Evolutionary conservation across 2,329 filamentous ascomycete species (phyloP).

Genomic region (Aureobasidium subglaciale): DNA sequence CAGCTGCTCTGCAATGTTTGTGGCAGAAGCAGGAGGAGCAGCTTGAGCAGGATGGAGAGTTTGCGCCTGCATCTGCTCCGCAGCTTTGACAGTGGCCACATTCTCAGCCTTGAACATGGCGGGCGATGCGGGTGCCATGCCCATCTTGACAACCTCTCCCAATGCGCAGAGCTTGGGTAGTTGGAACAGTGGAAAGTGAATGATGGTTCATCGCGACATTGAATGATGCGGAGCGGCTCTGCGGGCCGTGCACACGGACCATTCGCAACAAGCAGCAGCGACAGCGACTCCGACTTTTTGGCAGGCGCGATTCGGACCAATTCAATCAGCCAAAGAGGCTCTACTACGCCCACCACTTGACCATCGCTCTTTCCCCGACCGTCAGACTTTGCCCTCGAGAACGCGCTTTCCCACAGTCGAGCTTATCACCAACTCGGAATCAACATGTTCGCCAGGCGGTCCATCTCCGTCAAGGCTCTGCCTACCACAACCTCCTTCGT

Average conservation of each 20-base stretch:
- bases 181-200: no score
- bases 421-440: not conserved
- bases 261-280: not conserved
- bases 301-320: not conserved
- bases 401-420: not conserved
- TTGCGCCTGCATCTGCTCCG: not conserved
- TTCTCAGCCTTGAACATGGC: slow-evolving; percentile 1
- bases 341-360: not conserved
- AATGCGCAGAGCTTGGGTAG: no score
- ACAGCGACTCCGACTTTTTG: slow-evolving; percentile 9
- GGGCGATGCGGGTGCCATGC: slow-evolving; percentile 11
- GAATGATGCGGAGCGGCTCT: slow-evolving; percentile 11
- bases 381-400: not conserved
- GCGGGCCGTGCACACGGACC: slow-evolving; percentile 7
- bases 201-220: no score
- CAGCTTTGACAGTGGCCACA: slow-evolving; percentile 3
- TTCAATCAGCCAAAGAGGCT: not conserved
- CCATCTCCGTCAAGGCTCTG: slow-evolving; percentile 2
- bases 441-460: slow-evolving; percentile 15
- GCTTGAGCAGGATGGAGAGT: not conserved
- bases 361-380: not conserved
- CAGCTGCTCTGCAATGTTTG: slow-evolving; percentile 41
- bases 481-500: slow-evolving; percentile 6
- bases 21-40: slow-evolving; percentile 2
- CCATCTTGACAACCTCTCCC: not conserved